Evolutionary conservation across 192 early-diverging fungal species (phyloP).

Genomic region (Backusella parvicylindrica): DNA sequence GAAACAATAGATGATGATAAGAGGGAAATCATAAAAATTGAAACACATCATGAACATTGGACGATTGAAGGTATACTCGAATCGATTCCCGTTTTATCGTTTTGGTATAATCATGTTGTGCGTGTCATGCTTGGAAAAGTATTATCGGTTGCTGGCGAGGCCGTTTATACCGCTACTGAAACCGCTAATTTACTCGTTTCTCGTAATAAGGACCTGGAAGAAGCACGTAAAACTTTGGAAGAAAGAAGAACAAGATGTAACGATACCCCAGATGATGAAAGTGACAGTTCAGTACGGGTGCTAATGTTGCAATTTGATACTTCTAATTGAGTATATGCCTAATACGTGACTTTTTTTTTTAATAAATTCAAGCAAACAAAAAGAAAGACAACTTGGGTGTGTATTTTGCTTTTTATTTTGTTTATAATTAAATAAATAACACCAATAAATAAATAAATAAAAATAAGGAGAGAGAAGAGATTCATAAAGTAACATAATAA

Average conservation of each 20-base stretch:
- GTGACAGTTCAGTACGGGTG: background rate
- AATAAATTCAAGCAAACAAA: background rate
- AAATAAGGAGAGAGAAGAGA: background rate
- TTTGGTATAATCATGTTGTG: conserved; percentile 53
- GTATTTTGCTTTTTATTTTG: background rate
- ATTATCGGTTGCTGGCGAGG: conserved; percentile 41
- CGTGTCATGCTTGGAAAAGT: conserved; percentile 41
- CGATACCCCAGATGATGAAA: background rate
- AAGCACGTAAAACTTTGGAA: background rate
- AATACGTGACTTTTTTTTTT: background rate
- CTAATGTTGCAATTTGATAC: background rate
- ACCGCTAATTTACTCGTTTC: conserved; percentile 1
- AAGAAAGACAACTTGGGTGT: too few species aligned
- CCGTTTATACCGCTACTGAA: conserved; percentile 36
- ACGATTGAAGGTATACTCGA: conserved; percentile 51
- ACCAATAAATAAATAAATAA: background rate
- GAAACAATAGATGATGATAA: conserved; percentile 20
- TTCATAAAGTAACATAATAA: background rate
- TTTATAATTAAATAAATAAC: background rate
- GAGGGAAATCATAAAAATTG: conserved; percentile 39
- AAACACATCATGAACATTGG: conserved; percentile 53
- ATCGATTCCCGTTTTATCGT: conserved; percentile 46
- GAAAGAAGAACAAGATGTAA: background rate
- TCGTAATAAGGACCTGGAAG: conserved; percentile 8
- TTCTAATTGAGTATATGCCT: background rate